Percentiles rank a stretch among this genome's conserved stretches.
phyloP scores from a whole-genome alignment of 1,284 basidiomycete species.

The Xerocomus nothofagi region DNA sequence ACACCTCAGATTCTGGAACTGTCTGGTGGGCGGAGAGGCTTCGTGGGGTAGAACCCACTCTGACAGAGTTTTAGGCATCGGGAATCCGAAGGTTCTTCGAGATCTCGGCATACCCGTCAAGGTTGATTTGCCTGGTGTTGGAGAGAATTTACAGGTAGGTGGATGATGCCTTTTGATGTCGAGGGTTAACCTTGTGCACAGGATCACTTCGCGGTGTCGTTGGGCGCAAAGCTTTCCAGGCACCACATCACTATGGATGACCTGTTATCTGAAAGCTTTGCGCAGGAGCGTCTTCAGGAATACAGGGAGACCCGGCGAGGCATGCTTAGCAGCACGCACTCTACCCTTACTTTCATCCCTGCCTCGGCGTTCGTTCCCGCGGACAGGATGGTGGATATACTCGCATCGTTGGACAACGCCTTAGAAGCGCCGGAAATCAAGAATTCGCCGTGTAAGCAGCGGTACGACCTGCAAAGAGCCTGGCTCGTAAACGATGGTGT shows the following conservation, averaged over 20 bases:
- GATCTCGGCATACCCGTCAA: slow-evolving; percentile 23
- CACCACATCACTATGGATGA: slow-evolving; percentile 15
- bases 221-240: slow-evolving; percentile 17
- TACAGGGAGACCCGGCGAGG: slow-evolving; percentile 13
- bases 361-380: slow-evolving; percentile 11
- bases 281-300: slow-evolving; percentile 7
- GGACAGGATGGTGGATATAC: slow-evolving; percentile 10
- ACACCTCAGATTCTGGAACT: slow-evolving; percentile 37
- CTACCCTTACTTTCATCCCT: slow-evolving; percentile 18
- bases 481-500: slow-evolving; percentile 24
- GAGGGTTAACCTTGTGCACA: slow-evolving; percentile 2
- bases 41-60: background rate
- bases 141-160: slow-evolving; percentile 34
- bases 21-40: slow-evolving; percentile 23
- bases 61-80: slow-evolving; percentile 12
- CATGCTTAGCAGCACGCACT: slow-evolving; percentile 17
- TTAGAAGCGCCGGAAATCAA: slow-evolving; percentile 10
- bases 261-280: slow-evolving; percentile 12
- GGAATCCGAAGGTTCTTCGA: slow-evolving; percentile 12
- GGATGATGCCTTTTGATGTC: background rate
- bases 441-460: slow-evolving; percentile 16
- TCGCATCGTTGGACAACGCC: slow-evolving; percentile 9
- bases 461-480: slow-evolving; percentile 19
- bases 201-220: slow-evolving; percentile 14
- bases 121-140: slow-evolving; percentile 33